Evolutionary conservation across 768 basidiomycete genomes (phyloP).

Genomic region (Tubosaeta brunneosetosa): DNA sequence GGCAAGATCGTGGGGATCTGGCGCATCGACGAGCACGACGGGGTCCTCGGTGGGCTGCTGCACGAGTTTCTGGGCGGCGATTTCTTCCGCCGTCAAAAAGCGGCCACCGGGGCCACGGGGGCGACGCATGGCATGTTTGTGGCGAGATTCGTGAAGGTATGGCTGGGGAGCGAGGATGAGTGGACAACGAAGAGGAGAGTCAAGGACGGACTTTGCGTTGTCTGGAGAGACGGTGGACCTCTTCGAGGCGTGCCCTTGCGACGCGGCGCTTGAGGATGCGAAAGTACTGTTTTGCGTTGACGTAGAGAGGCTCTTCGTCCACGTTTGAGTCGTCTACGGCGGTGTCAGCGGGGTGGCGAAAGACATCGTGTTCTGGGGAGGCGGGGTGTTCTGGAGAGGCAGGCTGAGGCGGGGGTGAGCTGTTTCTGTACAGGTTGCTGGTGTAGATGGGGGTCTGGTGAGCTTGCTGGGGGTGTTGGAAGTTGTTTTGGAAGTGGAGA

Average conservation of each 20-base stretch:
- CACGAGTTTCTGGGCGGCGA: constrained; percentile 67
- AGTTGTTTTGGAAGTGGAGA: constrained; percentile 32
- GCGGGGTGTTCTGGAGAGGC: constrained; percentile 20
- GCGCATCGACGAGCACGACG: constrained; percentile 17
- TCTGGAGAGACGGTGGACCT: constrained; percentile 86
- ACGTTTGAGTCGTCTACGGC: constrained; percentile 41
- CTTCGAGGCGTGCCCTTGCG: constrained; percentile 87
- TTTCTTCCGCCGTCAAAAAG: constrained; percentile 95
- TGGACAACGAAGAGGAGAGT: neutral
- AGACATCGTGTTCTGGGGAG: constrained; percentile 28
- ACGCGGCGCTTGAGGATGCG: constrained; percentile 94
- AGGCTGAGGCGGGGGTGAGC: constrained; percentile 30
- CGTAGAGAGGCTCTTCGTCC: constrained; percentile 97
- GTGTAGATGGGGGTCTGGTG: constrained; percentile 23
- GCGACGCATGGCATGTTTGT: constrained; percentile 96
- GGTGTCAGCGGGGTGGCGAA: constrained; percentile 28
- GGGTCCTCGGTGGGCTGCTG: constrained; percentile 27
- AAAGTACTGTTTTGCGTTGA: constrained; percentile 99
- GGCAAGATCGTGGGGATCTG: constrained; percentile 11
- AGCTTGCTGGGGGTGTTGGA: constrained; percentile 20
- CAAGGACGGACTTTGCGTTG: constrained; percentile 73
- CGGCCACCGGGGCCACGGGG: constrained; percentile 96
- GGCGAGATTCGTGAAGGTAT: constrained; percentile 96
- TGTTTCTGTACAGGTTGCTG: constrained; percentile 23
- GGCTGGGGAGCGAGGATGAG: constrained; percentile 49